Base-by-base conservation (phyloP, 805 yeast genomes). In the Wickerhamomyces rabaulensis region DNA sequence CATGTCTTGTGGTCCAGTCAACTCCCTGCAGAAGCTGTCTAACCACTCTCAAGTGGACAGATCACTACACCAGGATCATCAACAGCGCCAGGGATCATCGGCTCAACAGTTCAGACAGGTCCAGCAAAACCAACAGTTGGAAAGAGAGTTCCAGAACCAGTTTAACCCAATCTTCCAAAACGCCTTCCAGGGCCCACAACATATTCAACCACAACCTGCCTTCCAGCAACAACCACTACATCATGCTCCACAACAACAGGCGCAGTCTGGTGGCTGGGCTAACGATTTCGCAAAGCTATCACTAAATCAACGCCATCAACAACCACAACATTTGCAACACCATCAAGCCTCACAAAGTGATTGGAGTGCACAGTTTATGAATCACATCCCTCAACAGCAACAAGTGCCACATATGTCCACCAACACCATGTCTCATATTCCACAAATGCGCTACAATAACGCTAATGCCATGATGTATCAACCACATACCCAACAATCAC, bases 31-130 rank as follows among this genome's bases (percentile, higher is more conserved):
- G 45, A 52, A 58, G 42, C 53, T 58, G 26, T 45, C 57, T 2
- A 48, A 45, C 40, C 58, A 57, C 37, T 12, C 58, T 2, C 59
- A 56, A 35, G 53, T 54, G 23, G 62, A 58, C 35, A 52, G 62
- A 22, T 58, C 62, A 0, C 50, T 55, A 10, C 61, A 58, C 9
- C 57, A 55, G 8, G 61, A 51, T 17, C 49, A 45, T n/a, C 52
- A 51, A 12, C 49, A 44, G 2, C 49, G 43, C 16, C 44, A 42
- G 29, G 40, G 27, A 3, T n/a, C 44, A 15, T 48, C 50, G 39
- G 47, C 42, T 31, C 36, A 54, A 45, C 44, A 39, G 27, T 48
- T 29, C 26, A 41, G 43, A 21, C 16, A 36, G 23, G 26, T 52
- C 52, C 44, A 52, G 52, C 44, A 42, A 48, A 20, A 22, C n/a